These are phyloP conservation scores for Apocynum venetum DNA, from an alignment of 257 asterid genomes.

Conservation along the genomic window DNA sequence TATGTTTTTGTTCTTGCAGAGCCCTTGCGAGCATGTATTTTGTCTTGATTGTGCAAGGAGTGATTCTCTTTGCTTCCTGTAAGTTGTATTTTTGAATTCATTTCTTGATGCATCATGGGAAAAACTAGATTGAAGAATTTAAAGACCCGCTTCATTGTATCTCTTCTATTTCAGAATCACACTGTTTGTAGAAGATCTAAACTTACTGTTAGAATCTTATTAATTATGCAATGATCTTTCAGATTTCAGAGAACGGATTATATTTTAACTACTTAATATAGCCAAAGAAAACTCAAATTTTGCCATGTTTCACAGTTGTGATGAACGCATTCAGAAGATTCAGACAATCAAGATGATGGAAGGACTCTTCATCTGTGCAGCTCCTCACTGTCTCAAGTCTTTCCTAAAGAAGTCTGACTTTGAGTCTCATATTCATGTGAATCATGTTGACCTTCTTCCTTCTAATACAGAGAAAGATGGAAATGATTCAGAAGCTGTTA, in stretches of 20 bases:
- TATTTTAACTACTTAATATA: conserved; percentile 1
- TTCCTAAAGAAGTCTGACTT: conserved; percentile 78
- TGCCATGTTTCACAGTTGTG: conserved; percentile 52
- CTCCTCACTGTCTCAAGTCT: conserved; percentile 94
- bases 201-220: neutral
- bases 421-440: conserved; percentile 57
- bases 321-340: conserved; percentile 88
- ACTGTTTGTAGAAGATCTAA: neutral
- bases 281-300: conserved; percentile 6
- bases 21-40: conserved; percentile 93
- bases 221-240: neutral
- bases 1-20: conserved; percentile 48
- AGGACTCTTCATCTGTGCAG: conserved; percentile 82
- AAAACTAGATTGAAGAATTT: neutral
- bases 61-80: conserved; percentile 93
- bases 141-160: neutral
- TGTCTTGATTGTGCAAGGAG: conserved; percentile 96
- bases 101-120: neutral
- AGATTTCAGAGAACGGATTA: neutral
- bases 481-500: conserved; percentile 58
- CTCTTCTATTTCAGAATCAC: neutral
- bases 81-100: conserved; percentile 31
- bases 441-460: conserved; percentile 61
- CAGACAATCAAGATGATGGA: conserved; percentile 96
- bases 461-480: conserved; percentile 54